These are phyloP conservation scores for Pythium plurisporium DNA, from an alignment of 352 stramenopile genomes.

Conservation along the genomic window DNA sequence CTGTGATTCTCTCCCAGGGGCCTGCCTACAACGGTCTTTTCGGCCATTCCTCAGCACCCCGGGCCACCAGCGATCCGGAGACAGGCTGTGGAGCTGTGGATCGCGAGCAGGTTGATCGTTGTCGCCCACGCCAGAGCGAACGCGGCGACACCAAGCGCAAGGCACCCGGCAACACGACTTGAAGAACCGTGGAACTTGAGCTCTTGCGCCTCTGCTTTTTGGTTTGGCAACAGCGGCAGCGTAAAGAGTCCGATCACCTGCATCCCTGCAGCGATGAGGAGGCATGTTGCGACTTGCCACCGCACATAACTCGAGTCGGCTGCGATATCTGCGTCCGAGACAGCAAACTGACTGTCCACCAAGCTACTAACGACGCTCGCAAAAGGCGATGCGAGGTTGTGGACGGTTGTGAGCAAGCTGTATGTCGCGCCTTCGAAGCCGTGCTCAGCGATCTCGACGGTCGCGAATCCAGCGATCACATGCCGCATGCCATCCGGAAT, in stretches of 20 bases:
- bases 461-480: slow-evolving; percentile 55
- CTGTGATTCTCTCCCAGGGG: no score
- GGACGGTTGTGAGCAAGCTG: slow-evolving; percentile 58
- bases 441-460: slow-evolving; percentile 65
- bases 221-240: slow-evolving; percentile 49
- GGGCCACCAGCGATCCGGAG: slow-evolving; percentile 54
- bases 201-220: slow-evolving; percentile 57
- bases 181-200: slow-evolving; percentile 51
- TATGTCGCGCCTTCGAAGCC: slow-evolving; percentile 68
- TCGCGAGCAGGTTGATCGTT: slow-evolving; percentile 53
- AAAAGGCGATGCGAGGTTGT: slow-evolving; percentile 57
- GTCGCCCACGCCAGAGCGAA: slow-evolving; percentile 45
- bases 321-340: slow-evolving; percentile 54
- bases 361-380: slow-evolving; percentile 48
- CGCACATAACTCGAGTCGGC: slow-evolving; percentile 52
- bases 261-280: slow-evolving; percentile 44
- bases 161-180: slow-evolving; percentile 33
- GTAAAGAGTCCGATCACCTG: slow-evolving; percentile 44
- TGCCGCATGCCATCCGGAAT: slow-evolving; percentile 62
- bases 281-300: slow-evolving; percentile 52
- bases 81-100: slow-evolving; percentile 58
- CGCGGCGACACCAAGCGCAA: slow-evolving; percentile 37
- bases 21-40: not conserved
- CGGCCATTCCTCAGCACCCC: slow-evolving; percentile 29
- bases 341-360: slow-evolving; percentile 50